Evolutionary conservation across 139 green algal genomes (phyloP), one percentile per base, ranked within the genome.

Genomic region (Microglena sp.): DNA sequence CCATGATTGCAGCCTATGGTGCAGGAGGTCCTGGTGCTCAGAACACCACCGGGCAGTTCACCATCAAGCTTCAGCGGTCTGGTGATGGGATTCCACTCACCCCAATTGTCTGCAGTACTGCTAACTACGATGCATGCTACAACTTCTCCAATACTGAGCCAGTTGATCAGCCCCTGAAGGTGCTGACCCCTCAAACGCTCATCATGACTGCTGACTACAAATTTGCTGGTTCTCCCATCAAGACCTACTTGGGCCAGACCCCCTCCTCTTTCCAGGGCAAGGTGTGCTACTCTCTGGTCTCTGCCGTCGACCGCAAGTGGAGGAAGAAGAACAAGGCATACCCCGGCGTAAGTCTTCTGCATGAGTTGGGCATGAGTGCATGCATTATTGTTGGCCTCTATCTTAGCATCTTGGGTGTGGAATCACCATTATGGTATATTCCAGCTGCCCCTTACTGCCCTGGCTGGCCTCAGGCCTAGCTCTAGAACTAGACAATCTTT

Each of bases 321-420:
- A 53, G 71, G 31, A 77, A 77, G 71, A 77, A 77, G 71, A 72
- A 77, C 65, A 59, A 61, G 50, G 34, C 50, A 11, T 77, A 67
- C 50, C 71, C 71, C 50, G 46, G 56, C 40, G 71, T 77, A 33
- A 69, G 70, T 36, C 36, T 6, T 24, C 22, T 31, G 15, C 59
- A 32, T 6, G 15, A 15, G 59, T 54, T 15, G 8, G 22, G 8
- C 59, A 55, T 53, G 59, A 21, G 18, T 28, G 21, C 33, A 55
- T 45, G 15, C 46, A 45, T 53, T 53, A 21, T 28, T 26, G 27
- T 30, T 7, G 29, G 2, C 32, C 3, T 18, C 18, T 33, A 26
- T 44, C 34, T 4, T 40, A 34, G 24, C 31, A 11, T n/a, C 44
- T 21, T 8, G 50, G 66, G 6, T 56, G 4, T 22, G 33, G 3